Conservation (phyloP, 2,329 filamentous ascomycete species). For the Colletotrichum tamarilloi region DNA sequence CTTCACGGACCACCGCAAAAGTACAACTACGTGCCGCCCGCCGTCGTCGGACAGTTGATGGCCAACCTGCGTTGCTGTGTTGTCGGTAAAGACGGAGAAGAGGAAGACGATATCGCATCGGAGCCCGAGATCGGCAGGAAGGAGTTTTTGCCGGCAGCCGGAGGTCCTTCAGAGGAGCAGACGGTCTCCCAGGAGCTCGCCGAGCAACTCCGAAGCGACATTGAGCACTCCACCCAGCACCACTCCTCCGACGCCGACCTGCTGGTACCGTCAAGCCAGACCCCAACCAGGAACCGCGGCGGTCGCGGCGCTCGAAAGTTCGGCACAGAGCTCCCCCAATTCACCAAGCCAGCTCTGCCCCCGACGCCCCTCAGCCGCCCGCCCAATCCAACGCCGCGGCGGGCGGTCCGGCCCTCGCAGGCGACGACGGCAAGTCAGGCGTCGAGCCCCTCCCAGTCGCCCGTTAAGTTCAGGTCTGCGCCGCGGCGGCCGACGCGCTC, state of each 20-base stretch:
- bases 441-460: slow-evolving; percentile 46
- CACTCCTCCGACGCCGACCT: slow-evolving; percentile 40
- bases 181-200: slow-evolving; percentile 64
- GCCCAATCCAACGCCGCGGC: slow-evolving; percentile 29
- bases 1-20: slow-evolving; percentile 60
- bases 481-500: slow-evolving; percentile 39
- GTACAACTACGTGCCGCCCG: slow-evolving; percentile 66
- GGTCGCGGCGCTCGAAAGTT: neutral
- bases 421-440: slow-evolving; percentile 51
- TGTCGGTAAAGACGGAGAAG: slow-evolving; percentile 47
- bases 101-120: slow-evolving; percentile 28
- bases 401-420: slow-evolving; percentile 40
- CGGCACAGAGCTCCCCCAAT: slow-evolving; percentile 15
- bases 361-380: slow-evolving; percentile 34
- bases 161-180: slow-evolving; percentile 19
- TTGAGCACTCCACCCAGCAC: slow-evolving; percentile 46
- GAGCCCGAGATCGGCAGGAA: slow-evolving; percentile 17
- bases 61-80: slow-evolving; percentile 67
- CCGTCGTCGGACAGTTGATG: slow-evolving; percentile 66
- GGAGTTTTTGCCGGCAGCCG: slow-evolving; percentile 23
- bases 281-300: slow-evolving; percentile 4
- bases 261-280: slow-evolving; percentile 47
- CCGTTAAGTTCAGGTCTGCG: slow-evolving; percentile 43
- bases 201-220: slow-evolving; percentile 61
- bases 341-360: slow-evolving; percentile 25